Conservation (phyloP, 768 basidiomycete species). For the Amanita rimosa region DNA sequence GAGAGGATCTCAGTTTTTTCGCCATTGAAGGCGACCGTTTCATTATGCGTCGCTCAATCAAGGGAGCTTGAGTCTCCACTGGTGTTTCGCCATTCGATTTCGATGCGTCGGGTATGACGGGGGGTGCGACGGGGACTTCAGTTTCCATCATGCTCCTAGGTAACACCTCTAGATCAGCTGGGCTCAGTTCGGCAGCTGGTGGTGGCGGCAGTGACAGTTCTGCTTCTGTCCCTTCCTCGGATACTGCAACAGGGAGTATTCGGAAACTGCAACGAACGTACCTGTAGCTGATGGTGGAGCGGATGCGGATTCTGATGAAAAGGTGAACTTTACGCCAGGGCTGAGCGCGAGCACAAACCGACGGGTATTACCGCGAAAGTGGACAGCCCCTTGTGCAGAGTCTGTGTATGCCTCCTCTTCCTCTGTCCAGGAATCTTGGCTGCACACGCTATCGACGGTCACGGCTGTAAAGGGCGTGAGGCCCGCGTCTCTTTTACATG, state of each 20-base stretch:
- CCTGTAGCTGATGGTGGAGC: background rate
- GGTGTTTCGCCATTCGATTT: too few species aligned
- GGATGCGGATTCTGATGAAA: background rate
- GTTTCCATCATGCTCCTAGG: too few species aligned
- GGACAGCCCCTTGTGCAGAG: too few species aligned
- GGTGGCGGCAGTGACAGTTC: background rate
- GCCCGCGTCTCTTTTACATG: constrained; percentile 9
- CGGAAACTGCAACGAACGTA: background rate
- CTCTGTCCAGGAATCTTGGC: constrained; percentile 12
- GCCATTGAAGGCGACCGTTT: background rate
- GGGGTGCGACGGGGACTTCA: too few species aligned
- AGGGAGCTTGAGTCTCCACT: background rate
- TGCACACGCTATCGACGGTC: constrained; percentile 13
- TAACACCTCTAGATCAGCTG: background rate
- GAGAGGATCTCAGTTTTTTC: background rate
- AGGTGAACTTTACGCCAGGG: constrained; percentile 1
- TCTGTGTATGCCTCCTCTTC: background rate
- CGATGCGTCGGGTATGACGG: too few species aligned
- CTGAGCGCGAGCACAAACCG: constrained; percentile 13
- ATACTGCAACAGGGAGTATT: too few species aligned
- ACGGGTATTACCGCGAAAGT: constrained; percentile 12
- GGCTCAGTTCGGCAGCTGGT: background rate
- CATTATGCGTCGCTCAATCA: background rate
- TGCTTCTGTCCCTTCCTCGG: too few species aligned
- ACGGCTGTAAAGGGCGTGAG: constrained; percentile 7